Evolutionary conservation across 2,329 filamentous ascomycete genomes (phyloP), one percentile per base, ranked within the genome.

Genomic region (Penicillium sp.): DNA sequence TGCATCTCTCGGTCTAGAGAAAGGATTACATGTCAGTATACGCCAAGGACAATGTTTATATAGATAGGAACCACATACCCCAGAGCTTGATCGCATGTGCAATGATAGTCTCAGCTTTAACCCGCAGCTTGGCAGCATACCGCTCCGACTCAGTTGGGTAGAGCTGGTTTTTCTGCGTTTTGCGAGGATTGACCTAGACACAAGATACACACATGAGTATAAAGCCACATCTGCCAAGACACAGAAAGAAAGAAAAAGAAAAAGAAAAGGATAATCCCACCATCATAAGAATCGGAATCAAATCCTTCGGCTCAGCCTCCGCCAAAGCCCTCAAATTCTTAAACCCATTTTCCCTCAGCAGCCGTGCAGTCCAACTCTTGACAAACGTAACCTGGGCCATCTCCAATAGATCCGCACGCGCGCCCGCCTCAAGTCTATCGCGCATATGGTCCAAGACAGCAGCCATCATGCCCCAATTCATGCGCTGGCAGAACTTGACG

Each of bases 291-390:
- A 91, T 75, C 7, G 87, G 87, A 2, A 90, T 76, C 23, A 91
- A 75, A 58, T 89, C 87, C 56, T 80, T 80, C 0, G 85, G 80
- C 56, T 88, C 81, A 0, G 88, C 86, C 61, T 88, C 88, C 4
- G 88, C 87, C 44, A 92, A 76, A 3, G 83, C 79, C 34, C 84
- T 84, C 27, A 91, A 75, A 23, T 82, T 86, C 63, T 83, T 86
- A 65, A 88, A 88, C 1, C 89, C 89, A 67, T 88, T 90, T 53
- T 91, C 89, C 79, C 88, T 89, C 57, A 92, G 87, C 6, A 90
- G 78, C 13, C 78, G 81, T 67, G 89, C 89, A 13, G 88, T 91
- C 51, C 87, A 83, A 65, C 87, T 90, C 70, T 92, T 91, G 62
- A 92, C 81, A 65, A 87, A 91, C 0, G 87, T 84, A 38, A 91